Base-by-base conservation (phyloP, 805 yeast species). In the Spencermartinsiella europaea region DNA sequence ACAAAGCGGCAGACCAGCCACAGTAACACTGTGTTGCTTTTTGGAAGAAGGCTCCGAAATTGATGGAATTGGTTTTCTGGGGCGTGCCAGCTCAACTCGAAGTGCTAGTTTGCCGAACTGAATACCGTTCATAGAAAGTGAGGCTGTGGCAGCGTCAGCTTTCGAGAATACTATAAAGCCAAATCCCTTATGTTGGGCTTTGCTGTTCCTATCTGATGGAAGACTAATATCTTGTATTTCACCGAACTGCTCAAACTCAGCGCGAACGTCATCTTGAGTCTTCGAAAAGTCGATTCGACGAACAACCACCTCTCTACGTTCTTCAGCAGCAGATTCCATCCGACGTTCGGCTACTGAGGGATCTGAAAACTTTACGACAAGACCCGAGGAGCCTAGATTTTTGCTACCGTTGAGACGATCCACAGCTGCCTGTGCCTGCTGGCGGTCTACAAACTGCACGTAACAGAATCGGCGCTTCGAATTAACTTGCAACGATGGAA, bases 381-480 rank as follows among this genome's bases (percentile, higher is more conserved):
- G 51, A 10, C 15, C 74, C 5, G 56, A 53, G 7, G 50, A 42
- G 3, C 54, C 58, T 1, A 62, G 61, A 1, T 73, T 31, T 0
- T 51, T 57, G 34, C 55, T 62, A 0, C 72, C 77, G 57, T 82
- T 59, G 8, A 79, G 62, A 1, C 50, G 47, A 0, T 49, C 49
- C 1, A 75, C 66, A 0, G 85, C 83, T 0, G 52, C 42, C 0
- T 58, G 40, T 0, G 85, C 83, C 15, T 64, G 65, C n/a, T 68
- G 67, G 0, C 73, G 45, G 3, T 67, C 58, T 0, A 63, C 45
- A 52, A 66, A 80, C 55, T 85, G 93, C 14, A 84, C 70, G 57
- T 86, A 87, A 51, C 91, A 85, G 58, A 87, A 87, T 25, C 95
- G 62, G 47, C 93, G 70, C 25, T 73, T 72, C 3, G 76, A 60